Evolutionary conservation across 2,329 filamentous ascomycete species (phyloP).

Genomic region (Fusarium sp.): DNA sequence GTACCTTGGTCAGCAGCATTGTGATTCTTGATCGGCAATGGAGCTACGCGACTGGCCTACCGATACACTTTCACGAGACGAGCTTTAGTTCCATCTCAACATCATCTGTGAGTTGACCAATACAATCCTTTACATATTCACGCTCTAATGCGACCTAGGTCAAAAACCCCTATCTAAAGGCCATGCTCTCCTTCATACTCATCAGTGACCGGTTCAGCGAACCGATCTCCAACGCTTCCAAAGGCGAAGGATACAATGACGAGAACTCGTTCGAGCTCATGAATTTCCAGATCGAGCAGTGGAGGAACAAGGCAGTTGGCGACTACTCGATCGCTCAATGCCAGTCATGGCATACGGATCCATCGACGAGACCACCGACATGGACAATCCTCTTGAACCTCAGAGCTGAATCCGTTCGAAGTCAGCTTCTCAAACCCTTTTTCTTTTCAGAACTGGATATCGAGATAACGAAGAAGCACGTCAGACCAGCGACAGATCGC

Average conservation of each 20-base stretch:
- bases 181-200: conserved; percentile 31
- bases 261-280: conserved; percentile 46
- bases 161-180: conserved; percentile 26
- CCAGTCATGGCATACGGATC: conserved; percentile 18
- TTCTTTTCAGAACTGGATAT: conserved; percentile 33
- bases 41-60: conserved; percentile 30
- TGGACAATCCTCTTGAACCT: conserved; percentile 29
- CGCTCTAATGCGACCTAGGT: background rate
- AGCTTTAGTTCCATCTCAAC: conserved; percentile 31
- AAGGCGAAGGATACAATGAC: conserved; percentile 37
- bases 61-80: conserved; percentile 26
- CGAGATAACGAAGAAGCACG: conserved; percentile 23
- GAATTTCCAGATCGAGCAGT: conserved; percentile 47
- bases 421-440: conserved; percentile 23
- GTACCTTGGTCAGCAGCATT: conserved; percentile 21
- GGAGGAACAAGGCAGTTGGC: conserved; percentile 42
- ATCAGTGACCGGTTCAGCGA: conserved; percentile 31
- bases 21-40: conserved; percentile 23
- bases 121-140: accelerated
- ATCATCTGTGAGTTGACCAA: conserved; percentile 8
- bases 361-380: conserved; percentile 17
- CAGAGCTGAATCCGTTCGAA: conserved; percentile 28
- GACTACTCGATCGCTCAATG: conserved; percentile 17
- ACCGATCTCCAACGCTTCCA: conserved; percentile 19
- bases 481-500: conserved; percentile 20